Percentiles rank a stretch among this genome's conserved stretches.
Conservation (phyloP, 495 filamentous ascomycete genomes). For the Glonium stellatum region DNA sequence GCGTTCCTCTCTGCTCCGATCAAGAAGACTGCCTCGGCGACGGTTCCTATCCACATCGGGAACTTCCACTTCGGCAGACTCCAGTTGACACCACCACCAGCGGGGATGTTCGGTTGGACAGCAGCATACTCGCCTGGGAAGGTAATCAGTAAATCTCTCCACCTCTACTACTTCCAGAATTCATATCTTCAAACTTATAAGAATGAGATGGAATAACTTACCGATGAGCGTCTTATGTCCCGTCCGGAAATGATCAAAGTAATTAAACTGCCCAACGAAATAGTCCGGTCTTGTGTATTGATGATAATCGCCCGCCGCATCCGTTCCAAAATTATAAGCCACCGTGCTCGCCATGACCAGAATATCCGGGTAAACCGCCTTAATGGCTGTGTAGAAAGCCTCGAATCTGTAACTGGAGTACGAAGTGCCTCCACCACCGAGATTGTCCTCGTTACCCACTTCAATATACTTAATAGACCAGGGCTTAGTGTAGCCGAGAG, state of each 20-base stretch:
- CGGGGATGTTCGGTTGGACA: slow-evolving; percentile 44
- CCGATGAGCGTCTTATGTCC: slow-evolving; percentile 16
- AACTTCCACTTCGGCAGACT: slow-evolving; percentile 20
- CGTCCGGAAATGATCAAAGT: slow-evolving; percentile 17
- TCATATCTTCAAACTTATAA: slow-evolving; percentile 34
- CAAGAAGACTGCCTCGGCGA: slow-evolving; percentile 60
- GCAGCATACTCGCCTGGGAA: slow-evolving; percentile 50
- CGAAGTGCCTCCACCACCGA: slow-evolving; percentile 46
- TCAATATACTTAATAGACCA: slow-evolving; percentile 55
- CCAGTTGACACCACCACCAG: slow-evolving; percentile 44
- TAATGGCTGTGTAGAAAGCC: slow-evolving; percentile 50
- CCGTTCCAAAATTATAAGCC: slow-evolving; percentile 15
- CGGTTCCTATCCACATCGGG: slow-evolving; percentile 50
- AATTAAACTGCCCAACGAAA: slow-evolving; percentile 20
- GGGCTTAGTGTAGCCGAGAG: slow-evolving; percentile 51
- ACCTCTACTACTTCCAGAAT: neutral
- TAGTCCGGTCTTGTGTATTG: slow-evolving; percentile 25
- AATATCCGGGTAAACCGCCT: slow-evolving; percentile 54
- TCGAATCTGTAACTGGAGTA: slow-evolving; percentile 52
- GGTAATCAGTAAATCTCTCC: slow-evolving; percentile 27
- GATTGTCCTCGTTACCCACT: slow-evolving; percentile 58
- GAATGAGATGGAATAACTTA: slow-evolving; percentile 20
- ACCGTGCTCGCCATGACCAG: slow-evolving; percentile 46
- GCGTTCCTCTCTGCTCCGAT: slow-evolving; percentile 62
- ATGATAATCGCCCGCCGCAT: slow-evolving; percentile 33